Base-by-base conservation (phyloP, 176 grass and related monocot genomes). In the Melocanna baccifera region DNA sequence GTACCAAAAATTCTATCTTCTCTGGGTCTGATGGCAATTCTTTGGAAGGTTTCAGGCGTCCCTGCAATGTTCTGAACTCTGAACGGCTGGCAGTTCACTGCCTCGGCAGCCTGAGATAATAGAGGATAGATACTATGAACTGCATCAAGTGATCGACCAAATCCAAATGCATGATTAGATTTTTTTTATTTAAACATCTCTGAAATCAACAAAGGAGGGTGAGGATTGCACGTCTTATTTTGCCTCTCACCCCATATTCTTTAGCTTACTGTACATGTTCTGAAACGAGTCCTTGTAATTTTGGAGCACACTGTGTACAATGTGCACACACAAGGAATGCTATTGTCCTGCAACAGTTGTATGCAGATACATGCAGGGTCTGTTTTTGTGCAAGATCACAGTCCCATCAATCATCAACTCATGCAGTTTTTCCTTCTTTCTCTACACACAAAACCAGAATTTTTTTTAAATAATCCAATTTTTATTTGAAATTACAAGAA, bases 301-400 rank as follows among this genome's bases (percentile, higher is more conserved):
- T n/a, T n/a, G 57, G 19, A 61, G 71, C 55, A 11, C 46, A 65
- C 36, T 34, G 73, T 37, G 71, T 28, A 76, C 12, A 64, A 52
- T 74, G 61, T 36, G 46, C 37, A 55, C 69, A 73, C 18, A 50
- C 45, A 57, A 65, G 69, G 77, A 74, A 66, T 74, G 59, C 69
- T 67, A 58, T 62, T 75, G 40, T 40, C 32, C 68, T 41, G 72
- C 72, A 67, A 30, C 78, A 70, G 55, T 55, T 37, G 65, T 76
- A n/a, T 48, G 23, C 77, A 69, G 69, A 2, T 11, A 22, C 56
- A 61, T 29, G 6, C 30, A 74, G 69, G 18, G 8, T 12, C 51
- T 62, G 62, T 69, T 51, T 81, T 61, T 25, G 77, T 85, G 88
- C 77, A 84, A 84, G 57, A 84, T 88, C 87, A 88, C 45, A 26